These are phyloP conservation scores for Craterostigma plantagineum DNA, from an alignment of 257 asterid genomes.

Conservation along the genomic window DNA sequence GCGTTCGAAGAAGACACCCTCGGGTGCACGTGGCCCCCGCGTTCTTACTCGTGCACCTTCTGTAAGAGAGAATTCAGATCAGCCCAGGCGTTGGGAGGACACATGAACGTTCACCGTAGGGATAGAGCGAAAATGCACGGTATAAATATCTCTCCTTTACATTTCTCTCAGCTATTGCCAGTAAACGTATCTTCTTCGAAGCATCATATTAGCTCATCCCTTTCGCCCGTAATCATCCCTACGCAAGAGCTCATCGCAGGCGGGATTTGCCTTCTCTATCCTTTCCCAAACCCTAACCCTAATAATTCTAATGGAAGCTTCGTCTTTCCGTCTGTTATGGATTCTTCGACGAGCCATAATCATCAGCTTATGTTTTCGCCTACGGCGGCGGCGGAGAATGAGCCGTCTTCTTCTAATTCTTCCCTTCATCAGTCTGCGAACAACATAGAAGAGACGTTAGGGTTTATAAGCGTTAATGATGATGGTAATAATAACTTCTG, in stretches of 20 bases:
- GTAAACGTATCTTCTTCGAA: not conserved
- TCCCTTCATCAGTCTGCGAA: constrained; percentile 8
- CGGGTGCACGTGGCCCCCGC: constrained; percentile 38
- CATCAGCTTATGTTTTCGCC: too few species aligned
- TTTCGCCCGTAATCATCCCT: not conserved
- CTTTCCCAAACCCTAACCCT: constrained; percentile 14
- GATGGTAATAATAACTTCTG: not conserved
- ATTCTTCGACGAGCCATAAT: too few species aligned
- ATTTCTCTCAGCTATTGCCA: not conserved
- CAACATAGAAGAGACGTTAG: constrained; percentile 8
- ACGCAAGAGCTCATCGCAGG: not conserved
- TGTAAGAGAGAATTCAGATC: constrained; percentile 33
- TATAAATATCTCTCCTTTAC: constrained; percentile 1
- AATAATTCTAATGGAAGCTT: constrained; percentile 15
- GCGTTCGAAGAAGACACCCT: constrained; percentile 29
- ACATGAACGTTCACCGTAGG: constrained; percentile 43
- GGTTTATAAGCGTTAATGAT: too few species aligned
- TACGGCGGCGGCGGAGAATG: too few species aligned
- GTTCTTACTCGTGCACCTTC: constrained; percentile 27
- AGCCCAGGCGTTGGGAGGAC: constrained; percentile 43
- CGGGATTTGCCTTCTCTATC: constrained; percentile 7
- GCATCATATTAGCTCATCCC: not conserved
- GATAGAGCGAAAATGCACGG: constrained; percentile 30
- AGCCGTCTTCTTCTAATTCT: too few species aligned
- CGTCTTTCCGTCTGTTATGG: constrained; percentile 9